phyloP scores from a whole-genome alignment of 352 stramenopile species.

The Pythium rishiriense region DNA sequence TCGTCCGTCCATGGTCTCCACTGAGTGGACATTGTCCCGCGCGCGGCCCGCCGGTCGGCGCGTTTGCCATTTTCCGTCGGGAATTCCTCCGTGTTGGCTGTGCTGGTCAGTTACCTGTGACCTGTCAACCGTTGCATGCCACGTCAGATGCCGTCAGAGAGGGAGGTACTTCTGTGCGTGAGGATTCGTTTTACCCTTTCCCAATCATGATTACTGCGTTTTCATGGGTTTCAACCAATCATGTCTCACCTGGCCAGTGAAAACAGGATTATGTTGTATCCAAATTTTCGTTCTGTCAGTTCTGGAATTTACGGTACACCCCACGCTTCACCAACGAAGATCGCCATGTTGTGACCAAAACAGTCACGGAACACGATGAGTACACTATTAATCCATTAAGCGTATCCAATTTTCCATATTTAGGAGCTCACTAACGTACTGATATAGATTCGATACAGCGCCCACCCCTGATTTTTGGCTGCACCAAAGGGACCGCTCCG shows the following conservation, averaged over 20 bases:
- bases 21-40: neutral
- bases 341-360: conserved; percentile 16
- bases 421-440: neutral
- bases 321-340: conserved; percentile 3
- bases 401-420: neutral
- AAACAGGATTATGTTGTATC: neutral
- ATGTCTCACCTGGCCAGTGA: neutral
- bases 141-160: conserved; percentile 22
- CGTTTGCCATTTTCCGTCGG: neutral
- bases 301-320: conserved; percentile 1
- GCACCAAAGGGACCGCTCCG: conserved; percentile 2
- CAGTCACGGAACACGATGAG: conserved; percentile 1
- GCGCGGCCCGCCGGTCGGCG: neutral
- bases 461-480: neutral
- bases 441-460: neutral
- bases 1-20: neutral
- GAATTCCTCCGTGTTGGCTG: neutral
- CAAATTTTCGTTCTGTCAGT: neutral
- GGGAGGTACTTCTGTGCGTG: conserved; percentile 27
- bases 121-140: conserved; percentile 12
- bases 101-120: conserved; percentile 27
- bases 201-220: neutral
- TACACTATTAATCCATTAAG: conserved; percentile 1
- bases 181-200: neutral
- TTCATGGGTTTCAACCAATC: neutral